Conservation (phyloP, 768 basidiomycete species). For the Kockovaella imperatae region DNA sequence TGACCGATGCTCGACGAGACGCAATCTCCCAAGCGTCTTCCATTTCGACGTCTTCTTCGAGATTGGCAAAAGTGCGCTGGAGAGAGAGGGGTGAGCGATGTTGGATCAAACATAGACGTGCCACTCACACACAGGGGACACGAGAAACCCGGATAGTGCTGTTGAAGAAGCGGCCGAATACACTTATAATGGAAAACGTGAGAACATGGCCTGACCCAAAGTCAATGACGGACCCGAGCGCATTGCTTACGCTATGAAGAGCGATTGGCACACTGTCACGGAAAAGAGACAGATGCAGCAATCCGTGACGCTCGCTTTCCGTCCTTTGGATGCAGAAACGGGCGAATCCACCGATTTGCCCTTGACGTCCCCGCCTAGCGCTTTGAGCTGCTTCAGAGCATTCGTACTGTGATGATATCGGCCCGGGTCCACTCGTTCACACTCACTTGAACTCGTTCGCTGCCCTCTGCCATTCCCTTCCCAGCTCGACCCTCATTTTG, state of each 20-base stretch:
- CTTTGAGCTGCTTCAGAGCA: constrained; percentile 67
- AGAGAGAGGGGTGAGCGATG: constrained; percentile 2
- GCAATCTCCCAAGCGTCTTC: constrained; percentile 49
- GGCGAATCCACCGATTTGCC: constrained; percentile 8
- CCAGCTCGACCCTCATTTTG: constrained; percentile 86
- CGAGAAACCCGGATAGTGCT: constrained; percentile 86
- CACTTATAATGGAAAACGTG: constrained; percentile 80
- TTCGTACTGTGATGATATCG: constrained; percentile 44
- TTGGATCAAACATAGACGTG: neutral
- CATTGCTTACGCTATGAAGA: constrained; percentile 68
- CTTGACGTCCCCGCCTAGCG: constrained; percentile 41
- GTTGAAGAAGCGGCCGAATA: constrained; percentile 77
- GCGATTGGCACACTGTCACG: constrained; percentile 86
- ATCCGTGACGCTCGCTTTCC: constrained; percentile 51
- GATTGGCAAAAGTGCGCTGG: constrained; percentile 75
- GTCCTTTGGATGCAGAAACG: constrained; percentile 17
- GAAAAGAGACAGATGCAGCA: constrained; percentile 91
- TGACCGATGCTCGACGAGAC: constrained; percentile 33
- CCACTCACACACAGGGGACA: constrained; percentile 76
- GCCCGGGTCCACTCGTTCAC: neutral
- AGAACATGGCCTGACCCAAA: constrained; percentile 60
- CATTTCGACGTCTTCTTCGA: constrained; percentile 88
- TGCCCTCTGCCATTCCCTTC: constrained; percentile 79
- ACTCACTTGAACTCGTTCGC: constrained; percentile 87
- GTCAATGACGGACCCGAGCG: neutral